Percentiles rank a stretch among this genome's conserved stretches.
These are phyloP conservation scores for Nectriaceae sp. DNA, from an alignment of 2,329 filamentous ascomycete genomes.

Conservation along the genomic window DNA sequence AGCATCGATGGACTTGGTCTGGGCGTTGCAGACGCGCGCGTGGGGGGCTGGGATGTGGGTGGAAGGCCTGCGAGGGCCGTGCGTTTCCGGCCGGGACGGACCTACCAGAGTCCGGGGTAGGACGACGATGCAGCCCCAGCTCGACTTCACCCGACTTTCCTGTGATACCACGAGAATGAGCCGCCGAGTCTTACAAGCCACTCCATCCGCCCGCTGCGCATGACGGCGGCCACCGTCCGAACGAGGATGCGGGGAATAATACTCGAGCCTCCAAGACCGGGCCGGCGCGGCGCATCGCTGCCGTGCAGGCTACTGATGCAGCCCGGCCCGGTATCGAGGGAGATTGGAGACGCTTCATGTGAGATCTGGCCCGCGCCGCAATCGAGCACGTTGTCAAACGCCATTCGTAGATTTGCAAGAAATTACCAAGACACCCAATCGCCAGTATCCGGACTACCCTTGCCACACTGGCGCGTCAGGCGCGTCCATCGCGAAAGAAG, in stretches of 20 bases:
- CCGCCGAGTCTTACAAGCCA: conserved; percentile 17
- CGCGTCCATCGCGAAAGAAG: too few species aligned
- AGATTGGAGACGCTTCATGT: background rate
- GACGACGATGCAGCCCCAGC: conserved; percentile 9
- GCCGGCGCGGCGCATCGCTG: conserved; percentile 19
- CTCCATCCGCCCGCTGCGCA: conserved; percentile 12
- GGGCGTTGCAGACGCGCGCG: conserved; percentile 9
- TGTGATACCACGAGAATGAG: conserved; percentile 19
- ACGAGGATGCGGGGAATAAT: conserved; percentile 3
- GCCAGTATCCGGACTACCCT: conserved; percentile 10
- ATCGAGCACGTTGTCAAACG: conserved; percentile 3
- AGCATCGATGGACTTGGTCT: conserved; percentile 12
- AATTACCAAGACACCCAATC: conserved; percentile 14
- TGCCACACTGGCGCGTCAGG: conserved; percentile 7
- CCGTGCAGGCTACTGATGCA: conserved; percentile 5
- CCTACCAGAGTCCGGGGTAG: conserved; percentile 16
- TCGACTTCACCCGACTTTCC: conserved; percentile 10
- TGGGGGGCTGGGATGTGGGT: conserved; percentile 3
- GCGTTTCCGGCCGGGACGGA: conserved; percentile 1
- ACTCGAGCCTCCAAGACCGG: conserved; percentile 15
- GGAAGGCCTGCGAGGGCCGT: conserved; percentile 13
- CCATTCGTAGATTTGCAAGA: background rate
- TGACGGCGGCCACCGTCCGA: conserved; percentile 15
- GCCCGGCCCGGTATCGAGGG: conserved; percentile 20
- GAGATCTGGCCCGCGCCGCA: conserved; percentile 8